Evolutionary conservation across 1,284 basidiomycete species (phyloP).

Genomic region (Marasmius oreades): DNA sequence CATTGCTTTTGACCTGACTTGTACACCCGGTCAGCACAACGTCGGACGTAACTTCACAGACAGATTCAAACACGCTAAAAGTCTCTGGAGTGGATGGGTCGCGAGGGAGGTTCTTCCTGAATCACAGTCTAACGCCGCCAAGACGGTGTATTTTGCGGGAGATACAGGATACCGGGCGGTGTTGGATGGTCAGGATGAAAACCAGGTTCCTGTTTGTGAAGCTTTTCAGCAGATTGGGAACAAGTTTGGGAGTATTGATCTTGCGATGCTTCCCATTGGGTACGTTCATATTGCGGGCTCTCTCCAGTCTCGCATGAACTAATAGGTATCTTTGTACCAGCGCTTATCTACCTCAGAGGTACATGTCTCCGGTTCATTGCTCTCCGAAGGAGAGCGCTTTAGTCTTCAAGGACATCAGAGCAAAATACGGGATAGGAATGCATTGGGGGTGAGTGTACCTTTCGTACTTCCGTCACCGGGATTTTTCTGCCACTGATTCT

Average conservation of each 20-base stretch:
- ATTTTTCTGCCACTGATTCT: too few species aligned
- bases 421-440: too few species aligned
- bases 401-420: too few species aligned
- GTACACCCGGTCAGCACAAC: conserved; percentile 53
- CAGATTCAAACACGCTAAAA: conserved; percentile 11
- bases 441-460: too few species aligned
- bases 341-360: conserved; percentile 45
- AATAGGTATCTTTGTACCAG: conserved; percentile 25
- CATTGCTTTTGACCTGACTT: conserved; percentile 30
- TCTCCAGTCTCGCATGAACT: neutral
- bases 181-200: conserved; percentile 27
- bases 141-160: conserved; percentile 51
- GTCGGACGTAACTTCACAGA: conserved; percentile 25
- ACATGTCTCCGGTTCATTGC: too few species aligned
- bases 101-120: conserved; percentile 14
- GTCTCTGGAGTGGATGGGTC: conserved; percentile 22
- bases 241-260: conserved; percentile 43
- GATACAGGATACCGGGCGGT: conserved; percentile 50
- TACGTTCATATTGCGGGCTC: conserved; percentile 18
- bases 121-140: neutral
- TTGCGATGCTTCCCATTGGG: conserved; percentile 52
- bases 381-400: too few species aligned
- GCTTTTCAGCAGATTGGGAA: conserved; percentile 55
- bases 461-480: too few species aligned
- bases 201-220: conserved; percentile 44